Base-by-base conservation (phyloP, 169 alveolate species). In the Cardiosporidium cionae region DNA sequence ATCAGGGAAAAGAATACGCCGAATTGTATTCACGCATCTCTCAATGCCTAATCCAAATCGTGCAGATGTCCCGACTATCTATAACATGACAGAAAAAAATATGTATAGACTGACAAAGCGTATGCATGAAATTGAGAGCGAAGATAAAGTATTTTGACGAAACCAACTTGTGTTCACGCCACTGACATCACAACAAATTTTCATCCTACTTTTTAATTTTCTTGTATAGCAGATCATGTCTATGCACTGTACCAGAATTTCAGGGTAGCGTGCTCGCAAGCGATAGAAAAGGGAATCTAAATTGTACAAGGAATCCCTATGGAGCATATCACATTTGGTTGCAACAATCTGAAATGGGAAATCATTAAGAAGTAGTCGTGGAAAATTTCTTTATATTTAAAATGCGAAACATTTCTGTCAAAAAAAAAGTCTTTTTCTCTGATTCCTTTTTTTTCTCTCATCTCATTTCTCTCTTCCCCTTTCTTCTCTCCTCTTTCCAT, bases 251-350 rank as follows among this genome's bases (percentile, higher is more conserved):
- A 70, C 86, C 52, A 63, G 84, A 23, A 88, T 79, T 28, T 86
- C 82, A 22, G 90, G 90, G 44, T 32, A 78, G 25, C 78, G 71
- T 66, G 68, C 65, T 62, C 69, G 32, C 36, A 88, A 72, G 22
- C 84, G 86, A 76, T 68, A 84, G 87, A 80, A 80, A 16, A 88
- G 68, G 9, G 85, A 83, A 65, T 88, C 91, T 28, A 88, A 76
- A 65, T 88, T 84, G 64, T 77, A 80, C 36, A 88, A 83, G 3
- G 89, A 32, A 28, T 84, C 85, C 72, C 78, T 84, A 74, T 88
- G 93, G 37, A 88, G 32, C 86, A 78, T 77, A 74, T 88, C 93
- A 69, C 93, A 88, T 70, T 84, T 88, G n/a, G 89, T 88, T 65
- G 87, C 85, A 33, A 88, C 75, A 7, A 88, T 73, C 76, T 70